These are phyloP conservation scores for Fusarium praegraminearum DNA, from an alignment of 2,329 filamentous ascomycete genomes.

Conservation along the genomic window DNA sequence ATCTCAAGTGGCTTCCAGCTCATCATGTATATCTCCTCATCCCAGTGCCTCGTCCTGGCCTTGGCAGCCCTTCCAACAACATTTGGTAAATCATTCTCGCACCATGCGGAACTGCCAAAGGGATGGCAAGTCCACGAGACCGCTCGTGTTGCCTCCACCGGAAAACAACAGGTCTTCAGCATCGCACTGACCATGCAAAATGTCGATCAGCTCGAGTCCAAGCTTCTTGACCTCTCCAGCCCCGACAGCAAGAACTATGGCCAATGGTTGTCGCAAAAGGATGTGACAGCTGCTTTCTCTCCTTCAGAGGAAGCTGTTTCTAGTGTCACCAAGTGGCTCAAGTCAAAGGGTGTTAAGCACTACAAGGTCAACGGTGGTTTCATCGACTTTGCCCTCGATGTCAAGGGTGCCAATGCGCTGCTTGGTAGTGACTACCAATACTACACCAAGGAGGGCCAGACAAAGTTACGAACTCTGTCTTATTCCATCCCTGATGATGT, in stretches of 20 bases:
- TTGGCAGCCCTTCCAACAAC: conserved; percentile 12
- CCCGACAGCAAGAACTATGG: conserved; percentile 32
- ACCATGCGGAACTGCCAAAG: conserved; percentile 6
- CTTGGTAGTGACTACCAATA: conserved; percentile 27
- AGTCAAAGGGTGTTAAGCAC: conserved; percentile 29
- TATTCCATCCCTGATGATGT: conserved; percentile 29
- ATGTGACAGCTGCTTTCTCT: conserved; percentile 3
- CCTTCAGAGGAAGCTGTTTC: conserved; percentile 20
- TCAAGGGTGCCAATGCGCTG: conserved; percentile 13
- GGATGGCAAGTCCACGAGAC: conserved; percentile 20
- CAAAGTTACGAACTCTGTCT: conserved; percentile 29
- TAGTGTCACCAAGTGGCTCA: conserved; percentile 32
- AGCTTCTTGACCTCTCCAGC: conserved; percentile 32
- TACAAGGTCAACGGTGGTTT: conserved; percentile 31
- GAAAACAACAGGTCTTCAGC: conserved; percentile 31
- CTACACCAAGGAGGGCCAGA: conserved; percentile 28
- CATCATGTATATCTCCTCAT: conserved; percentile 24
- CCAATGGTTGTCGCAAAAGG: conserved; percentile 27
- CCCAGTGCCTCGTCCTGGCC: conserved; percentile 12
- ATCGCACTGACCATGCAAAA: conserved; percentile 34
- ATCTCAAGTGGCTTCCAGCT: neutral
- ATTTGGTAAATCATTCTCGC: conserved; percentile 22
- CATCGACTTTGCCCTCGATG: conserved; percentile 31
- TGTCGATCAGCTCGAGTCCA: conserved; percentile 28
- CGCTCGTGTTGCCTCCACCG: neutral